These are phyloP conservation scores for Plectosphaerella plurivora DNA, from an alignment of 2,329 filamentous ascomycete species.

Conservation along the genomic window DNA sequence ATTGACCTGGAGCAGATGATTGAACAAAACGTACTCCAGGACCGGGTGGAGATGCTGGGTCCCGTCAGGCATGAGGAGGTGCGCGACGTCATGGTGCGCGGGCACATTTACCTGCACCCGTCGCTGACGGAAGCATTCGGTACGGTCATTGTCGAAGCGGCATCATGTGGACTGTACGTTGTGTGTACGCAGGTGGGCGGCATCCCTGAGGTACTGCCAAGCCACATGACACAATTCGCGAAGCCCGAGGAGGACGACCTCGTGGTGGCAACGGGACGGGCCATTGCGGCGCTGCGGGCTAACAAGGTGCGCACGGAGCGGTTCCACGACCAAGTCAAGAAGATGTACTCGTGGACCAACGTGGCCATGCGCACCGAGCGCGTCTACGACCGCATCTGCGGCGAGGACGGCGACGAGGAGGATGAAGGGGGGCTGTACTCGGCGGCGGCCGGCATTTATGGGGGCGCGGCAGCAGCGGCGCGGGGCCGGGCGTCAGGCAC, in stretches of 20 bases:
- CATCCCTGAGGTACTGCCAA: conserved; percentile 91
- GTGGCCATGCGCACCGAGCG: conserved; percentile 90
- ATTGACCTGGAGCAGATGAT: conserved; percentile 99
- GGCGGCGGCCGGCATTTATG: conserved; percentile 35
- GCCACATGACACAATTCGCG: conserved; percentile 96
- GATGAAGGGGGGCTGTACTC: conserved; percentile 55
- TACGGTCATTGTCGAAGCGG: conserved; percentile 95
- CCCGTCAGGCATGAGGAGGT: conserved; percentile 94
- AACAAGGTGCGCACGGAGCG: conserved; percentile 86
- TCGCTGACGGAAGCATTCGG: conserved; percentile 95
- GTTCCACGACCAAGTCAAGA: conserved; percentile 95
- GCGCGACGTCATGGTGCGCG: conserved; percentile 92
- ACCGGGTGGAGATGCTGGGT: conserved; percentile 88
- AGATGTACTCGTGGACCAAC: conserved; percentile 99
- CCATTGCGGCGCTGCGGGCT: conserved; percentile 79
- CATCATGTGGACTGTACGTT: conserved; percentile 91
- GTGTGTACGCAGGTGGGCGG: conserved; percentile 95
- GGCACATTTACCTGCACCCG: conserved; percentile 94
- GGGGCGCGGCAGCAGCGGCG: conserved; percentile 59
- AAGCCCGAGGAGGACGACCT: conserved; percentile 96
- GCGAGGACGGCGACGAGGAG: conserved; percentile 77
- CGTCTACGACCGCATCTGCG: conserved; percentile 90
- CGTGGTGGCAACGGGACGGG: conserved; percentile 81
- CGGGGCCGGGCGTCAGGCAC: conserved; percentile 53
- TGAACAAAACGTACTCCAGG: conserved; percentile 88